Evolutionary conservation across 768 basidiomycete species (phyloP), one percentile per base, ranked within the genome.

Genomic region (Boletus barrowsii): DNA sequence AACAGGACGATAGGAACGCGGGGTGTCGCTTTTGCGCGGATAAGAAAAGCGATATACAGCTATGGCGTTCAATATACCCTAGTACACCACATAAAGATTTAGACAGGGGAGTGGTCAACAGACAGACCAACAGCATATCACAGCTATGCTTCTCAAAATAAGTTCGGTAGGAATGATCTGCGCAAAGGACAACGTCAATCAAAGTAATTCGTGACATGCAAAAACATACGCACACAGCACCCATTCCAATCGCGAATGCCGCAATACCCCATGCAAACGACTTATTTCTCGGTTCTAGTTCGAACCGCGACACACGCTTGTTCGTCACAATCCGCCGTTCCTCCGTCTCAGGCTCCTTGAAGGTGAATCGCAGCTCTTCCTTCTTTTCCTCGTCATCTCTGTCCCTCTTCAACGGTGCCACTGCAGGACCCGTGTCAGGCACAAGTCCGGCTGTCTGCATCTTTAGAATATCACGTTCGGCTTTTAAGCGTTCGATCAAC

Each of bases 241-340:
- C 82, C 68, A 89, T 74, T 29, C 91, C 91, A 47, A 92, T 75
- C 36, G 88, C 90, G 71, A 96, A 95, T 18, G 88, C 87, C 36
- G 88, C 78, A 18, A 88, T 76, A 36, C 92, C 92, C 91, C 91
- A 94, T 3, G 87, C 89, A 50, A 87, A 76, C 35, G 85, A 84
- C 71, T 87, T 89, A 61, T 82, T 80, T 64, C 83, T 80, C 11
- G 91, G 84, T 59, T 85, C 79, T 58, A 86, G 66, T 44, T 75
- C 66, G 68, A 81, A 80, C 55, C 81, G 68, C 30, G 77, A 71
- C 47, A 85, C 76, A 43, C 91, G 80, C 44, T 79, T 80, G 67
- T 93, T 93, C 30, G 83, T 79, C 18, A 75, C 79, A 48, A 88
- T 78, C 43, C 71, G 73, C 42, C 82, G 77, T 58, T 86, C 80